Evolutionary conservation across 306 rosid genomes (phyloP).

Genomic region (Vigna nakashimae): DNA sequence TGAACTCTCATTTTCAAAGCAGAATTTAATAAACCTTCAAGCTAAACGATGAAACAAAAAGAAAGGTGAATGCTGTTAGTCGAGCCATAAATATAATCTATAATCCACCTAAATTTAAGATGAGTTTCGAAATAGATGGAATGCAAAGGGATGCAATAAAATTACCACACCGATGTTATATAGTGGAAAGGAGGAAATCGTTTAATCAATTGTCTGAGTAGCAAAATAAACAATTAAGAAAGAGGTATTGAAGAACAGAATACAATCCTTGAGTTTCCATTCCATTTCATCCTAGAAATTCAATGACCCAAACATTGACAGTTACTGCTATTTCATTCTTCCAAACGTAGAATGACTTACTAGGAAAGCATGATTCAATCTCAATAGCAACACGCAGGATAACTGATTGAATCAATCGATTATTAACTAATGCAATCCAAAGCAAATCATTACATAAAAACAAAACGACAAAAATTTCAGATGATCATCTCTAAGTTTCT

Average conservation of each 20-base stretch:
- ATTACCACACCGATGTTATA: not conserved
- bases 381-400: not conserved
- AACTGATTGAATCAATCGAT: not conserved
- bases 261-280: not conserved
- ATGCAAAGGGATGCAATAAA: not conserved
- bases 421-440: not conserved
- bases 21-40: slow-evolving; percentile 44
- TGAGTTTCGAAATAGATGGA: not conserved
- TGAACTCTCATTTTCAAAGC: slow-evolving; percentile 70
- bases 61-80: not conserved
- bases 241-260: not conserved
- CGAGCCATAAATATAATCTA: not conserved
- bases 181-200: not conserved
- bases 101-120: not conserved
- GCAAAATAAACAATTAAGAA: not conserved
- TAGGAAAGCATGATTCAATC: not conserved
- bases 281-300: not conserved
- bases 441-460: not conserved
- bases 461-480: not conserved
- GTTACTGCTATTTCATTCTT: not conserved
- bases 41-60: slow-evolving; percentile 3
- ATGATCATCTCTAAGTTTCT: not conserved
- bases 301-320: not conserved
- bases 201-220: not conserved
- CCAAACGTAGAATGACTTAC: not conserved